Percentiles rank a stretch among this genome's conserved stretches.
Evolutionary conservation across 495 filamentous ascomycete genomes (phyloP).

Genomic region (Neurospora cerealis): DNA sequence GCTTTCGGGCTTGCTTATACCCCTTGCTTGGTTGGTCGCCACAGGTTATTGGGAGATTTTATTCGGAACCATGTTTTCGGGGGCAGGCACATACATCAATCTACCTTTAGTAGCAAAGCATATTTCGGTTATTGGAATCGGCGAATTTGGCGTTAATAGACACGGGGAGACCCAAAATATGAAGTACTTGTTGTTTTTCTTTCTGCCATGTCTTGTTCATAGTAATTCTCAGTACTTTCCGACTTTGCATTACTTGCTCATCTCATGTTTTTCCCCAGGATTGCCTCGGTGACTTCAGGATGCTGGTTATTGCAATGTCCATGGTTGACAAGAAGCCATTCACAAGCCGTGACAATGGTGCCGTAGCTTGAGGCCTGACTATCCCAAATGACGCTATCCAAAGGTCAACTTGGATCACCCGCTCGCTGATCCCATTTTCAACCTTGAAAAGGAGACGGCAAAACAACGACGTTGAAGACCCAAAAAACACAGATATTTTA

Average conservation of each 20-base stretch:
- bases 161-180: constrained; percentile 6
- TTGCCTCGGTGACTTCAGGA: no score
- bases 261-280: no score
- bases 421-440: no score
- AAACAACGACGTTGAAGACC: no score
- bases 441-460: no score
- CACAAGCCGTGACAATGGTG: no score
- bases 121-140: constrained; percentile 9
- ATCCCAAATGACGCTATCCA: no score
- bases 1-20: not conserved
- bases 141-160: constrained; percentile 19
- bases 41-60: not conserved
- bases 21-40: not conserved
- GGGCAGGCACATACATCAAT: not conserved
- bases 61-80: not conserved
- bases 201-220: not conserved
- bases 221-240: not conserved
- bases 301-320: no score
- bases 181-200: not conserved
- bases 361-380: no score
- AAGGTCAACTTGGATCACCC: no score
- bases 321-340: no score
- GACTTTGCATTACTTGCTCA: not conserved
- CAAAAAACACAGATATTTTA: no score
- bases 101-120: constrained; percentile 2